Percentiles rank a stretch among this genome's conserved stretches.
Evolutionary conservation across 345 rosid genomes (phyloP).

Genomic region (Euphorbia lathyris): DNA sequence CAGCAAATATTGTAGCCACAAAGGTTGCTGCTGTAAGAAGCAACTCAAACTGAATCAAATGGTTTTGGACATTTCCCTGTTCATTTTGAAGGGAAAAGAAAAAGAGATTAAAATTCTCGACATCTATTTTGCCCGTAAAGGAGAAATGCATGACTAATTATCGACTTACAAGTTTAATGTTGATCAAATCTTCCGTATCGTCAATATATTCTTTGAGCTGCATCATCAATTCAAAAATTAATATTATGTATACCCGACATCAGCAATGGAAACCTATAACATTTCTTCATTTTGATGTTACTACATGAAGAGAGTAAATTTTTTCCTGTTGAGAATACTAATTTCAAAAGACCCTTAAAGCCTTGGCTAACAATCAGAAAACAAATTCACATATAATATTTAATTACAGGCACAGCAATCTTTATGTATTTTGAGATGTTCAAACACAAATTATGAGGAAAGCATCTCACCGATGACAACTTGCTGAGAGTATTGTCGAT

Average conservation of each 20-base stretch:
- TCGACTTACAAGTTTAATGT: conserved; percentile 73
- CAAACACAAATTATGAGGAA: background rate
- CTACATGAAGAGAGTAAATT: background rate
- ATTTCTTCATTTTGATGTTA: background rate
- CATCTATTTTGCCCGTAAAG: background rate
- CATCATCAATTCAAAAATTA: conserved; percentile 26
- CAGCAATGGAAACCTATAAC: background rate
- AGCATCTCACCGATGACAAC: conserved; percentile 62
- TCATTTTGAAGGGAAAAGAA: conserved; percentile 5
- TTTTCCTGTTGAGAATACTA: background rate
- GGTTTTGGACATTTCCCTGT: conserved; percentile 96
- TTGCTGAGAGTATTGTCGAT: conserved; percentile 82
- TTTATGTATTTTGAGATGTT: conserved; percentile 2
- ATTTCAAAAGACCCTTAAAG: background rate
- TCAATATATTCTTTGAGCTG: conserved; percentile 96
- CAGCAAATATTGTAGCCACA: conserved; percentile 77
- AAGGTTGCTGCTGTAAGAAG: conserved; percentile 95
- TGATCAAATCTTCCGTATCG: conserved; percentile 95
- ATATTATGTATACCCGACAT: background rate
- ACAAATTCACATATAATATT: background rate
- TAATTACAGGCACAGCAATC: background rate
- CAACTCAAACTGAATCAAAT: conserved; percentile 85
- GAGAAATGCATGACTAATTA: background rate
- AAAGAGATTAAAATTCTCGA: background rate
- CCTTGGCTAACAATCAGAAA: background rate